phyloP scores from a whole-genome alignment of 1,284 basidiomycete genomes.

The Malassezia yamatoensis region DNA sequence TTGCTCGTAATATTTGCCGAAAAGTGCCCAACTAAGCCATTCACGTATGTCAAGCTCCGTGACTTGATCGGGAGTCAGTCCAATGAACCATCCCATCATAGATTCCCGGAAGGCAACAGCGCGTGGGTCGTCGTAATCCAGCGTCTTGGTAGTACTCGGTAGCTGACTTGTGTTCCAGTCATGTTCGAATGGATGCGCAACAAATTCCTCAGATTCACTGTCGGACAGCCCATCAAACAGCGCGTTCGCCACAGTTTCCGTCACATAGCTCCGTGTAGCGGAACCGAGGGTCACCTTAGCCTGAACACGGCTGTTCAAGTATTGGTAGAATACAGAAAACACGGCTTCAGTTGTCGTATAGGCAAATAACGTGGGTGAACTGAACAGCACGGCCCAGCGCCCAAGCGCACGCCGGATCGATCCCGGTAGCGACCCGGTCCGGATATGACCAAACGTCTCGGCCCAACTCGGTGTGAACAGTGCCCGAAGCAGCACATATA shows the following conservation, averaged over 20 bases:
- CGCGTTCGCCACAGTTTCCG: conserved; percentile 23
- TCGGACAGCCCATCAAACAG: conserved; percentile 25
- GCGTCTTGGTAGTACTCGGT: conserved; percentile 10
- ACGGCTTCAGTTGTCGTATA: conserved; percentile 23
- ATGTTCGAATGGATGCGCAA: background rate
- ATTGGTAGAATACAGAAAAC: conserved; percentile 38
- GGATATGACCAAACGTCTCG: background rate
- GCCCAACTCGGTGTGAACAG: background rate
- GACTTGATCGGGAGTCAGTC: conserved; percentile 21
- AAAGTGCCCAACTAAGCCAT: conserved; percentile 44
- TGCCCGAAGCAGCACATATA: background rate
- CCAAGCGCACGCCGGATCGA: background rate
- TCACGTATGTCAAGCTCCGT: conserved; percentile 32
- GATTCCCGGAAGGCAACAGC: conserved; percentile 30
- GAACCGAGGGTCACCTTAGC: conserved; percentile 20
- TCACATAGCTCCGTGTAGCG: conserved; percentile 24
- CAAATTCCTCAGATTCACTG: background rate
- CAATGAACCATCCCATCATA: conserved; percentile 37
- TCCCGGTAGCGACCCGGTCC: conserved; percentile 5
- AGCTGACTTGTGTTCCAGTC: background rate
- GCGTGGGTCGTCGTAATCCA: conserved; percentile 30
- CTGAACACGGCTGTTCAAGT: conserved; percentile 23
- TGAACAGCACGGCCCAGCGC: conserved; percentile 2
- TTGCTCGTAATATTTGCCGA: conserved; percentile 27
- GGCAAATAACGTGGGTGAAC: conserved; percentile 16